Evolutionary conservation across 2,329 filamentous ascomycete genomes (phyloP), one percentile per base, ranked within the genome.

Genomic region (Pyricularia pennisetigena): DNA sequence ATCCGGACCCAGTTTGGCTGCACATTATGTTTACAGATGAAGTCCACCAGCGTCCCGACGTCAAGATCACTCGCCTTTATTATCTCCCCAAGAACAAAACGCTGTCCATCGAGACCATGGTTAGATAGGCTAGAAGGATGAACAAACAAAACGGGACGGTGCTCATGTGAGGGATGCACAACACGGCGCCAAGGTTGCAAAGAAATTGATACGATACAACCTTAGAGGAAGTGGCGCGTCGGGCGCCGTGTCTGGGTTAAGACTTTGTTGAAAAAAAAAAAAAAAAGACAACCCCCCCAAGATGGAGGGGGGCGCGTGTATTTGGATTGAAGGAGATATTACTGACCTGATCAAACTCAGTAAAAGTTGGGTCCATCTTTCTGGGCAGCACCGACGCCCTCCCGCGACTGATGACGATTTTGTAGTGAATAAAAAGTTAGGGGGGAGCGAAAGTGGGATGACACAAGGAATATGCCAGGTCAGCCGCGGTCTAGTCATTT

Each of bases 1-100:
- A 79, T 78, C 26, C 72, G 71, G 54, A 74, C 68, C 77, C 77
- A 79, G 70, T 78, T 72, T 41, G 77, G 75, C 62, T 73, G 69
- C 23, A 78, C 71, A 12, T 71, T 71, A 64, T 73, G 72, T 29
- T 69, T 63, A 67, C 75, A 81, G 71, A 87, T 78, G 70, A 87
- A 85, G 14, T 77, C 76, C 24, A 81, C 79, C 32, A 87, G 75
- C 23, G 74, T 75, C 12, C 77, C 74, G 28, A 85, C 74, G 68
- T 85, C 81, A 69, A 86, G 75, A 32, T 79, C 75, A 76, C 84
- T 87, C 69, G 79, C 79, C 72, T 86, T 87, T 75, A 87, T 83
- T 72, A 86, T 83, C 75, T 87, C 85, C 68, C 80, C 83, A 68
- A 87, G 79, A 70, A 87, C 77, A 73, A 86, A 86, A 70, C 66